These are phyloP conservation scores for Colletotrichum tofieldiae DNA, from an alignment of 2,329 filamentous ascomycete genomes.

Conservation along the genomic window DNA sequence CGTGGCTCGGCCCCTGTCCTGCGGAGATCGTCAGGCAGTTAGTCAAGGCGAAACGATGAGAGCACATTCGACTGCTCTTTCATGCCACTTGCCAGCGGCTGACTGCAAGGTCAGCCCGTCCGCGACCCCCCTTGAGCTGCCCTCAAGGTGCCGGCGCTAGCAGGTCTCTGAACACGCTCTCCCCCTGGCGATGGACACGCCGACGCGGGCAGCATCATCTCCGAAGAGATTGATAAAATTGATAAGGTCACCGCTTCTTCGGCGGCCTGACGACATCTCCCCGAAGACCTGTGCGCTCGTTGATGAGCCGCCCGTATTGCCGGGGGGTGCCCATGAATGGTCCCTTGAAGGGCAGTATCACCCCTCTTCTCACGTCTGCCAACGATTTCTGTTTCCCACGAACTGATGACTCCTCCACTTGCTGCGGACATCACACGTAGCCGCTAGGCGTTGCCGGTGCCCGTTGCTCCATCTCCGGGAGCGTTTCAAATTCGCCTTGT, in stretches of 20 bases:
- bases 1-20: slow-evolving; percentile 24
- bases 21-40: slow-evolving; percentile 17
- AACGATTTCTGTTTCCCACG: not conserved
- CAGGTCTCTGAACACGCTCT: not conserved
- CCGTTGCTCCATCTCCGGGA: slow-evolving; percentile 20
- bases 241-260: slow-evolving; percentile 38
- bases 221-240: slow-evolving; percentile 3
- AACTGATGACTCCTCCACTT: slow-evolving; percentile 6
- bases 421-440: not conserved
- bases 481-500: slow-evolving; percentile 25
- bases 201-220: slow-evolving; percentile 11
- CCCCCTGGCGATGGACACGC: not conserved
- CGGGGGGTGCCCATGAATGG: not conserved
- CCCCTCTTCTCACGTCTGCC: not conserved
- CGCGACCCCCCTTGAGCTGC: not conserved
- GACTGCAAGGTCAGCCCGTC: not conserved
- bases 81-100: slow-evolving; percentile 4
- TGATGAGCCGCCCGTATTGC: slow-evolving; percentile 17
- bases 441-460: slow-evolving; percentile 3
- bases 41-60: slow-evolving; percentile 34
- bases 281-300: not conserved
- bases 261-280: slow-evolving; percentile 32
- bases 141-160: slow-evolving; percentile 37
- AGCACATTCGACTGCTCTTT: slow-evolving; percentile 10
- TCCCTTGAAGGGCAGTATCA: slow-evolving; percentile 1